Evolutionary conservation across 345 rosid genomes (phyloP).

Genomic region (Eucalyptus polyanthemos): DNA sequence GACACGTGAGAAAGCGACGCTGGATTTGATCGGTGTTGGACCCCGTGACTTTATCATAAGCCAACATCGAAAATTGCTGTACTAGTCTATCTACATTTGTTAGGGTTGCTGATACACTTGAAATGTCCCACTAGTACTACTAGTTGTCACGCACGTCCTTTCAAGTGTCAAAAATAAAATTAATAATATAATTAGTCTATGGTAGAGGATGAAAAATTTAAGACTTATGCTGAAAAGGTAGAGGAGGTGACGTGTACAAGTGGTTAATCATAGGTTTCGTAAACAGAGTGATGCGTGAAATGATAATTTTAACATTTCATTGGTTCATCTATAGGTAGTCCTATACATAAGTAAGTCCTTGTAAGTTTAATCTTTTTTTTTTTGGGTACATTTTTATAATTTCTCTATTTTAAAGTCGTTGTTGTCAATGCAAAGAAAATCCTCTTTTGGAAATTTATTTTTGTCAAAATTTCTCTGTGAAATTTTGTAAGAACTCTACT

Average conservation of each 20-base stretch:
- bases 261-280: background rate
- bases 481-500: background rate
- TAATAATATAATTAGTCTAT: background rate
- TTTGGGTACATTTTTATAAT: rapidly evolving
- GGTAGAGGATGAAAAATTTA: background rate
- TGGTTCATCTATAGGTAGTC: background rate
- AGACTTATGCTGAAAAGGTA: background rate
- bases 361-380: background rate
- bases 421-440: background rate
- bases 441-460: background rate
- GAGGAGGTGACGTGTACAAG: background rate
- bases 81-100: background rate
- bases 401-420: background rate
- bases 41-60: background rate
- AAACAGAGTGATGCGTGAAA: background rate
- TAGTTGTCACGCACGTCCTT: background rate
- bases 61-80: background rate
- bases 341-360: background rate
- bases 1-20: background rate
- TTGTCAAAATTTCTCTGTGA: background rate
- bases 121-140: background rate
- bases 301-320: background rate
- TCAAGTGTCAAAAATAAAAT: background rate
- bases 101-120: background rate
- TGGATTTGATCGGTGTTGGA: background rate